Conservation (phyloP, 164 flowering plant species). For the Vitis riparia region DNA sequence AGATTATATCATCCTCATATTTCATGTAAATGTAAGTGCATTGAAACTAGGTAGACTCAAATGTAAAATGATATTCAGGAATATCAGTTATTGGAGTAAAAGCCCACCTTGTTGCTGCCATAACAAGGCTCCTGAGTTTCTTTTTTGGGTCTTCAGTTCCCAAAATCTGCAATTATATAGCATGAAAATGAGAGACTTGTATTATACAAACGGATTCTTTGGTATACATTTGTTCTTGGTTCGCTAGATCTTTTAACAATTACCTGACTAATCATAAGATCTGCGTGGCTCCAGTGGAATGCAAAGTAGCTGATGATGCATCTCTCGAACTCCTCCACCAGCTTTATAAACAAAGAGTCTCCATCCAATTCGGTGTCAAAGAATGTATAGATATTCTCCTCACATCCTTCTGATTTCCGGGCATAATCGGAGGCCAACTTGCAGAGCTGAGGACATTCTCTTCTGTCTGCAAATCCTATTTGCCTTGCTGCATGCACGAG, state of each 20-base stretch:
- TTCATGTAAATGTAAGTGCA: no score
- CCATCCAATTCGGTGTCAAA: constrained; percentile 33
- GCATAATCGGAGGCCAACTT: constrained; percentile 45
- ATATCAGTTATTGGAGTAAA: no score
- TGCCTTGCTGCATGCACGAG: constrained; percentile 36
- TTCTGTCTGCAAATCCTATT: constrained; percentile 41
- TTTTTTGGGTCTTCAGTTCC: constrained; percentile 40
- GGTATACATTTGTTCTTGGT: no score
- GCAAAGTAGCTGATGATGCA: constrained; percentile 27
- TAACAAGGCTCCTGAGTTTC: constrained; percentile 45
- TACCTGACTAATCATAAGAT: constrained; percentile 46
- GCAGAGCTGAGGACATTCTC: constrained; percentile 42
- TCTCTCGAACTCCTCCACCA: constrained; percentile 25
- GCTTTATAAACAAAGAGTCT: constrained; percentile 19
- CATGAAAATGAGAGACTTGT: neutral
- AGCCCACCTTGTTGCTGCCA: constrained; percentile 47
- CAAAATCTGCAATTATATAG: constrained; percentile 27
- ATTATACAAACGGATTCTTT: no score
- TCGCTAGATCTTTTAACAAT: no score
- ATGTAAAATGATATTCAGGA: no score
- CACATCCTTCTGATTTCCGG: constrained; percentile 36
- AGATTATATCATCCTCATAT: no score
- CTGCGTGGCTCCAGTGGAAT: constrained; percentile 41
- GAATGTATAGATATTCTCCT: constrained; percentile 40
- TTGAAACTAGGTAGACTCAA: no score